phyloP scores from a whole-genome alignment of 805 yeast genomes.

The Pichia scutulata region DNA sequence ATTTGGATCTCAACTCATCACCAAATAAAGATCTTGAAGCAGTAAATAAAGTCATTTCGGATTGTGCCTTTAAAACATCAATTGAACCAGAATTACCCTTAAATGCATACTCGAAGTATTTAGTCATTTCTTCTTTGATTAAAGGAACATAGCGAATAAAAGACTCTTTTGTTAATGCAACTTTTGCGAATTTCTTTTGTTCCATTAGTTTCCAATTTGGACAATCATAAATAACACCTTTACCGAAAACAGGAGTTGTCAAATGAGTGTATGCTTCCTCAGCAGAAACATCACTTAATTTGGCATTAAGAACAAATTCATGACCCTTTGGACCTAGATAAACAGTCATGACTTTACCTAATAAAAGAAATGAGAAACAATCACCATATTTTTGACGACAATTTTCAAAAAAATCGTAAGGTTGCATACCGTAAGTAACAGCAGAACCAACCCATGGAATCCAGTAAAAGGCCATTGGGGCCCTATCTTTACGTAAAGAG shows the following conservation, averaged over 20 bases:
- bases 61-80: conserved; percentile 75
- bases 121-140: conserved; percentile 67
- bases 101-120: conserved; percentile 52
- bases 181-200: conserved; percentile 93
- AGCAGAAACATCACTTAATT: conserved; percentile 83
- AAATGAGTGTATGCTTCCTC: conserved; percentile 93
- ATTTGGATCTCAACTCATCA: conserved; percentile 78
- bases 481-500: conserved; percentile 73
- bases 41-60: conserved; percentile 93
- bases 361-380: conserved; percentile 79
- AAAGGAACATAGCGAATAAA: conserved; percentile 83
- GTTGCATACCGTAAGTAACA: conserved; percentile 81
- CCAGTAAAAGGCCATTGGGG: conserved; percentile 86
- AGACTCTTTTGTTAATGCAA: conserved; percentile 77
- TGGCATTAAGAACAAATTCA: conserved; percentile 90
- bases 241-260: conserved; percentile 99
- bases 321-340: conserved; percentile 97
- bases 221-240: conserved; percentile 96
- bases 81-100: conserved; percentile 40
- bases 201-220: conserved; percentile 93
- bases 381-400: conserved; percentile 86
- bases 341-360: conserved; percentile 92
- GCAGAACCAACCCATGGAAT: conserved; percentile 96
- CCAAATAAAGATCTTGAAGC: conserved; percentile 91
- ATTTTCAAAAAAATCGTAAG: conserved; percentile 78